phyloP scores from a whole-genome alignment of 768 basidiomycete species.

The Strobilomyces confusus region DNA sequence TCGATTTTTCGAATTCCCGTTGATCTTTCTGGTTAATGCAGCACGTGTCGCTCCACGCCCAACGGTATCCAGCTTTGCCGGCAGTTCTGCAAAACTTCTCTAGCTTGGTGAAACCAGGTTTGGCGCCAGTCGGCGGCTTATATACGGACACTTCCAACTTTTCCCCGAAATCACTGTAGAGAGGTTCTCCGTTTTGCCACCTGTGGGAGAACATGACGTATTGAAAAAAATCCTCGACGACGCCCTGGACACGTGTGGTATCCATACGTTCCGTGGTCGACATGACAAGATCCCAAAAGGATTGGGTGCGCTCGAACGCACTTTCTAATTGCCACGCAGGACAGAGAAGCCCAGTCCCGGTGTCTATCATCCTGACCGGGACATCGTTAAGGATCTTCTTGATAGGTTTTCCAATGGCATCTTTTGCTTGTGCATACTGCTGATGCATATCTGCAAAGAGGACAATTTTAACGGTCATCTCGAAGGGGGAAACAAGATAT shows the following conservation, averaged over 20 bases:
- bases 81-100: no score
- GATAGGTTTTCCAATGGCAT: neutral
- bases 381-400: neutral
- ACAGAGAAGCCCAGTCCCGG: slow-evolving; percentile 6
- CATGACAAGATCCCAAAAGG: neutral
- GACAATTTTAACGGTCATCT: neutral
- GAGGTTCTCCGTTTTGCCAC: slow-evolving; percentile 11
- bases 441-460: neutral
- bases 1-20: no score
- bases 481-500: neutral
- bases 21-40: no score
- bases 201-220: slow-evolving; percentile 16
- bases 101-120: neutral
- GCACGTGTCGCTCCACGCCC: no score
- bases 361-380: slow-evolving; percentile 12
- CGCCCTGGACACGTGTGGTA: neutral
- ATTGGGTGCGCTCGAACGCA: neutral
- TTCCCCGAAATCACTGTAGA: neutral
- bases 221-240: slow-evolving; percentile 3
- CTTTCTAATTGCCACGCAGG: neutral
- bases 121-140: neutral
- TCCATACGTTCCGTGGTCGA: neutral
- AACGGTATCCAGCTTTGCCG: no score
- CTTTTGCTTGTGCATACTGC: neutral
- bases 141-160: slow-evolving; percentile 7